These are phyloP conservation scores for Flaveria bidentis DNA, from an alignment of 129 eudicot genomes.

Conservation along the genomic window DNA sequence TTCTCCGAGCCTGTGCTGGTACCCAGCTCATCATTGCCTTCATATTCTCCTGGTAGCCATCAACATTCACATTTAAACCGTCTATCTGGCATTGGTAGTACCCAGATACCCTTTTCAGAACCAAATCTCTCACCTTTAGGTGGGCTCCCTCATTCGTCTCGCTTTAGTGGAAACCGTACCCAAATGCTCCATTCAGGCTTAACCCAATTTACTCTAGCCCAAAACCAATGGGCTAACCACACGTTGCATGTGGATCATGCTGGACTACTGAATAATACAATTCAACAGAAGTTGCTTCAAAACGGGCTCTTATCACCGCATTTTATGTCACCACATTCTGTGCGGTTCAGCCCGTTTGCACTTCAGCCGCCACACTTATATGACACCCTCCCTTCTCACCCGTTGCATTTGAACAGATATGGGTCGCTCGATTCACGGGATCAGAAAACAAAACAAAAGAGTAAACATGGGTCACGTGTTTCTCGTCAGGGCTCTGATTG, in stretches of 20 bases:
- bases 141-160: constrained; percentile 53
- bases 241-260: constrained; percentile 67
- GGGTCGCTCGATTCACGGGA: constrained; percentile 56
- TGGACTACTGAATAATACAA: constrained; percentile 47
- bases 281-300: constrained; percentile 67
- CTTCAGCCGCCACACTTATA: constrained; percentile 63
- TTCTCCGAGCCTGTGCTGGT: constrained; percentile 55
- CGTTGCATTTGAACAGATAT: constrained; percentile 57
- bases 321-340: constrained; percentile 59
- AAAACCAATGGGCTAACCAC: constrained; percentile 67
- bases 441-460: constrained; percentile 55
- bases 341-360: constrained; percentile 51
- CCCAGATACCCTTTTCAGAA: constrained; percentile 58
- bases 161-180: constrained; percentile 47
- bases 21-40: constrained; percentile 76
- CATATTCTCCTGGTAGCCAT: constrained; percentile 74
- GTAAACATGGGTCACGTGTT: constrained; percentile 54
- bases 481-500: constrained; percentile 74
- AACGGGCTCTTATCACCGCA: constrained; percentile 55
- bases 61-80: constrained; percentile 45
- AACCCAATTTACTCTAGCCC: constrained; percentile 47
- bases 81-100: constrained; percentile 46
- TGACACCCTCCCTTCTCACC: constrained; percentile 51
- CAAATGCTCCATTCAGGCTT: constrained; percentile 45
- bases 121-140: constrained; percentile 53